These are phyloP conservation scores for Silene latifolia DNA, from an alignment of 148 eudicot genomes.

Conservation along the genomic window DNA sequence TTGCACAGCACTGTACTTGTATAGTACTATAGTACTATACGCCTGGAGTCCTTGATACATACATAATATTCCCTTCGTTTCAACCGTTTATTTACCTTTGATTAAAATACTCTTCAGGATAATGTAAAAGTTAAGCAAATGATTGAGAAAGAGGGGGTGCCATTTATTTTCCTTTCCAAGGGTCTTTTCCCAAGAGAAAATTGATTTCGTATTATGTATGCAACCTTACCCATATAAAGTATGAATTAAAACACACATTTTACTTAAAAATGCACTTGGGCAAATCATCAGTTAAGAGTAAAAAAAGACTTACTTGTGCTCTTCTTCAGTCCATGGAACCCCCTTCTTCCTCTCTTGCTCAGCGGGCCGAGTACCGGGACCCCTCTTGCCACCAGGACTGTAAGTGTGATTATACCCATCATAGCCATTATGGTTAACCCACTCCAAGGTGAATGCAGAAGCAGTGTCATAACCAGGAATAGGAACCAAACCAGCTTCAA, in stretches of 20 bases:
- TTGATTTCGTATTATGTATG: background rate
- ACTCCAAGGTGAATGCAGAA: constrained; percentile 66
- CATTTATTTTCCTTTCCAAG: background rate
- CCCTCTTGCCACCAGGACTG: constrained; percentile 46
- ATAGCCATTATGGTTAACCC: constrained; percentile 60
- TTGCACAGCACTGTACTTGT: too few species aligned
- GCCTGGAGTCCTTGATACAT: too few species aligned
- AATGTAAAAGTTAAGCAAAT: too few species aligned
- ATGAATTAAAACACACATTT: constrained; percentile 2
- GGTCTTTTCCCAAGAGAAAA: background rate
- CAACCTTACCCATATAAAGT: background rate
- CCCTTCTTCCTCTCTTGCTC: constrained; percentile 99
- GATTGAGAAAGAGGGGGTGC: too few species aligned
- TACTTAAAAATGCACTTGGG: background rate
- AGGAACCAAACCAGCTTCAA: constrained; percentile 79
- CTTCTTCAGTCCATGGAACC: constrained; percentile 98
- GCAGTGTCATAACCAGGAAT: constrained; percentile 50
- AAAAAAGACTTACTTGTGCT: constrained; percentile 68
- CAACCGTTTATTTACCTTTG: too few species aligned
- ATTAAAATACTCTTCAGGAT: too few species aligned
- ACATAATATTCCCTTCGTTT: too few species aligned
- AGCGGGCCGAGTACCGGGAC: constrained; percentile 37
- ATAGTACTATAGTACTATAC: background rate
- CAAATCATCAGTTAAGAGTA: background rate
- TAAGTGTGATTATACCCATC: constrained; percentile 49